Evolutionary conservation across 306 rosid species (phyloP), one percentile per base, ranked within the genome.

Genomic region (Sesbania bispinosa): DNA sequence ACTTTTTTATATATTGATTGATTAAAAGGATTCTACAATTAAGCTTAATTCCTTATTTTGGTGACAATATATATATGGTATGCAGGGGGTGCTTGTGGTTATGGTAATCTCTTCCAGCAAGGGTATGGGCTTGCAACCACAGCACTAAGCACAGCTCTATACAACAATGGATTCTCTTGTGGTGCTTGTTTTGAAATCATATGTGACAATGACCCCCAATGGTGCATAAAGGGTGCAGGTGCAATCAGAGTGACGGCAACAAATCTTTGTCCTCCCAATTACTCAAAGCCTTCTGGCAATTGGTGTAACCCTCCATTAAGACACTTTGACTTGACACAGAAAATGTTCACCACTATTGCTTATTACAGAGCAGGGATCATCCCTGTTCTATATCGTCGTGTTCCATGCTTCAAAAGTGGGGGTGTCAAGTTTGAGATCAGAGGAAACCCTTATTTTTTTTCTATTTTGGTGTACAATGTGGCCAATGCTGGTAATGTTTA

Each of bases 71-170:
- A n/a, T 2, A 13, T 30, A 26, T 26, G 29, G 14, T 3, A 38
- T 74, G 52, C 67, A 89, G 96, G 80, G 68, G 98, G 98, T 4
- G 96, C 91, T 65, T 92, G 96, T 52, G 96, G 92, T 0, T 88
- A 89, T 29, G 92, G 89, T 1, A 27, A 92, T 75, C 79, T 92
- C 0, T 58, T 67, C 72, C 0, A 82, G 23, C 96, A 90, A 82
- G 96, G 98, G 0, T 93, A 93, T 67, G 98, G 97, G 7, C 77
- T 89, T 0, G 71, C 48, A 10, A 92, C 93, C 0, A n/a, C 93
- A 7, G 96, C 93, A 0, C 43, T 87, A 29, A 92, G 97, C 77
- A 77, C 90, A 0, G 85, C 84, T 2, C 79, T 89, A 7, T 87
- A 79, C 79, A 73, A 92, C 61, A 15, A 82, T 1, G 97, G 96